Evolutionary conservation across 768 basidiomycete species (phyloP).

Genomic region (Rubroboletus pulcherrimus): DNA sequence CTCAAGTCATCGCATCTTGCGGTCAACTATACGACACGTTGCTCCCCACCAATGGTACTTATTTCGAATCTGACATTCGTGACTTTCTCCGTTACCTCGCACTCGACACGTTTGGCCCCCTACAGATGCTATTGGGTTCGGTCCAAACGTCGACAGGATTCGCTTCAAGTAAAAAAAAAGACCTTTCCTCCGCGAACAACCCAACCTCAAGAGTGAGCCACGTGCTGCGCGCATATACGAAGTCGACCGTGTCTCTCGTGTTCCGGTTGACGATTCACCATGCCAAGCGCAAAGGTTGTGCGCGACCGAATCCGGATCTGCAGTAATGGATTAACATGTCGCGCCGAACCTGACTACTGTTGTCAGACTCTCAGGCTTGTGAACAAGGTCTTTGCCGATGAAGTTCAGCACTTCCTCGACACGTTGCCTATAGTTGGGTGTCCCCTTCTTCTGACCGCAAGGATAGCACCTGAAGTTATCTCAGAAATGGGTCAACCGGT

Average conservation of each 20-base stretch:
- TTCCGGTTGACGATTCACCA: too few species aligned
- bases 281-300: too few species aligned
- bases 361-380: not conserved
- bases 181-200: too few species aligned
- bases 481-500: too few species aligned
- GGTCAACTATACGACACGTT: conserved; percentile 5
- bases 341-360: not conserved
- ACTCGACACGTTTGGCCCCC: not conserved
- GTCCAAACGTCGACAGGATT: too few species aligned
- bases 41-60: conserved; percentile 6
- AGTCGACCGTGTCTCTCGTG: too few species aligned
- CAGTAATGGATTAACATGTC: not conserved
- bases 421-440: too few species aligned
- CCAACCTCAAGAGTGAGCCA: too few species aligned
- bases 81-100: conserved; percentile 7
- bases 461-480: too few species aligned
- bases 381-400: not conserved
- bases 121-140: conserved; percentile 12
- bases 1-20: conserved; percentile 4
- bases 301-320: not conserved
- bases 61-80: conserved; percentile 9
- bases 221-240: not conserved
- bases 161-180: too few species aligned
- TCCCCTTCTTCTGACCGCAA: too few species aligned
- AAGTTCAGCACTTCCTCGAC: not conserved